Evolutionary conservation across 257 asterid species (phyloP).

Genomic region (Forsythia viridissima): DNA sequence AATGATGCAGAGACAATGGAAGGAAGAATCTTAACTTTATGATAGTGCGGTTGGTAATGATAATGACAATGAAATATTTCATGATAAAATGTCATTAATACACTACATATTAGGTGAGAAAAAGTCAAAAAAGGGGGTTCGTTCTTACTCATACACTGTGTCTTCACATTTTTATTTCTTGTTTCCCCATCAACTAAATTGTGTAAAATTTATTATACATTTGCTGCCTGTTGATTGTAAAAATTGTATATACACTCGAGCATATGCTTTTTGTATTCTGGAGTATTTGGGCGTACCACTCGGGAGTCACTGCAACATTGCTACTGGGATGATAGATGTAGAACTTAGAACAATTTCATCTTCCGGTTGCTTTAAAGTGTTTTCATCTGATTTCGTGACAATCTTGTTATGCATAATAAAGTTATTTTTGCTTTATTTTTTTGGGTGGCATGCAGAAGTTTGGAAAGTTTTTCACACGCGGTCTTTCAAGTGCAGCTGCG

Average conservation of each 20-base stretch:
- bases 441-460: background rate
- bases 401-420: background rate
- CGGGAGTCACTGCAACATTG: background rate
- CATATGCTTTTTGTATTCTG: background rate
- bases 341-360: background rate
- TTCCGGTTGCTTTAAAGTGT: background rate
- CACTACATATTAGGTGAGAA: background rate
- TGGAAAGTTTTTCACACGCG: background rate
- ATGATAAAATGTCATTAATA: background rate
- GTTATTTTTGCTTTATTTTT: background rate
- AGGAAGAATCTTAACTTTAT: background rate
- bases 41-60: background rate
- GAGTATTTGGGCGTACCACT: background rate
- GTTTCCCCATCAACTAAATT: background rate
- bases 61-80: background rate
- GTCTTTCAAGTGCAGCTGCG: slow-evolving; percentile 14
- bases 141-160: background rate
- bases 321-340: background rate
- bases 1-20: background rate
- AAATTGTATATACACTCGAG: background rate
- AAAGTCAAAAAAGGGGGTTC: background rate
- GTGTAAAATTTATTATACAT: background rate
- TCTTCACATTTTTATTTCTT: background rate
- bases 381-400: background rate
- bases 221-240: background rate